Base-by-base conservation (phyloP, 2,329 filamentous ascomycete genomes). In the Penicillium brasilianum region DNA sequence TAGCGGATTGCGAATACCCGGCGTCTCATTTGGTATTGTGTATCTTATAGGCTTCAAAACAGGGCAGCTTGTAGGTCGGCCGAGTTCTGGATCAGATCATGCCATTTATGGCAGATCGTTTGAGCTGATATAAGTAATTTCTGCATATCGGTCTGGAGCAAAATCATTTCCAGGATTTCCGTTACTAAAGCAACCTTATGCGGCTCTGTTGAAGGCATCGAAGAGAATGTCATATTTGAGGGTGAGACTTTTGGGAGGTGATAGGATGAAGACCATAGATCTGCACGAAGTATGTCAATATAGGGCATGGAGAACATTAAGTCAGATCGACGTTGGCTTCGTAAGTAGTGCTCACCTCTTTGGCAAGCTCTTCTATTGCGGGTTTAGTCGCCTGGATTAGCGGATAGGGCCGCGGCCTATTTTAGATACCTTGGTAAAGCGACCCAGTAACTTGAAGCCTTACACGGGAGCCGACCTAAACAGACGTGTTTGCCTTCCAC, bases 21-120 rank as follows among this genome's bases (percentile, higher is more conserved):
- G 49, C 20, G 32, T 51, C 18, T 32, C 49, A 32, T 34, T 30
- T 51, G 49, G 49, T 51, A 51, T 30, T 9, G 30, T 37, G 22
- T 51, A 51, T 22, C 49, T 36, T 18, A 51, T 11, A n/a, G 30
- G 49, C 49, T 51, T 51, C 36, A 51, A 4, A 51, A 51, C n/a
- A 51, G 49, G 30, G 49, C 32, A 30, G 49, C 49, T 13, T 51
- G 49, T 37, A 51, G 34, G 32, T 51, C 49, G n/a, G n/a, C 18
- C 30, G 49, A 51, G 13, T 51, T 6, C 20, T 51, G n/a, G 11
- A 51, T 51, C n/a, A 51, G 9, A 5, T 25, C 13, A 20, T 37
- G 20, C 49, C 49, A 51, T 51, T 36, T 18, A 20, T 34, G 49
- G 11, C 49, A 51, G 28, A 51, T 32, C 16, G 14, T 51, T 51